A percentile compares a stretch with the other conserved stretches of the same genome.
Conservation (phyloP, 2,329 filamentous ascomycete species). For the Penicillium hordei region DNA sequence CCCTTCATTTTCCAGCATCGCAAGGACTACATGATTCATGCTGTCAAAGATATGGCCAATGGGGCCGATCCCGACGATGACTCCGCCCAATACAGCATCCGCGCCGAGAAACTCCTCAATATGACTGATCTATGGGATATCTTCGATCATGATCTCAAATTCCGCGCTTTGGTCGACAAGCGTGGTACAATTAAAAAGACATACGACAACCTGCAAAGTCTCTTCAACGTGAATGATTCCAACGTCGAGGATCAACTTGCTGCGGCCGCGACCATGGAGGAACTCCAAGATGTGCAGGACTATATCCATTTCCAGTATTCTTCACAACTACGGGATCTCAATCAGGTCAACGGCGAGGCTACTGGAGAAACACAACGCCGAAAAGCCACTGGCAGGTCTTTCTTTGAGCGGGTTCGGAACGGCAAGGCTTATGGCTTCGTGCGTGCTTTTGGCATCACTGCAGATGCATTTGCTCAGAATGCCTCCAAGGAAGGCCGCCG, state of each 20-base stretch:
- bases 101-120: constrained; percentile 82
- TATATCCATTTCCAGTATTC: constrained; percentile 95
- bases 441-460: constrained; percentile 82
- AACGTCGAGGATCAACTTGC: constrained; percentile 81
- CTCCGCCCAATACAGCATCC: constrained; percentile 66
- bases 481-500: constrained; percentile 75
- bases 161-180: constrained; percentile 88
- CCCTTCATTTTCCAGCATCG: constrained; percentile 98
- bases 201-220: constrained; percentile 68
- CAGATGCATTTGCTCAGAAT: constrained; percentile 86
- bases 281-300: constrained; percentile 93
- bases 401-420: constrained; percentile 81
- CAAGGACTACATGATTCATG: constrained; percentile 95
- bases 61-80: constrained; percentile 67
- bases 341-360: constrained; percentile 58
- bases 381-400: constrained; percentile 75
- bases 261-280: constrained; percentile 81
- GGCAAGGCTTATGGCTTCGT: constrained; percentile 80
- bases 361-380: constrained; percentile 70
- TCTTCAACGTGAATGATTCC: constrained; percentile 67
- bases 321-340: constrained; percentile 76
- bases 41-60: constrained; percentile 66
- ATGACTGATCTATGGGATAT: constrained; percentile 96
- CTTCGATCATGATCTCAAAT: constrained; percentile 91
- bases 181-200: constrained; percentile 79